Evolutionary conservation across 306 rosid genomes (phyloP), one percentile per base, ranked within the genome.

Genomic region (Quercus cerris): DNA sequence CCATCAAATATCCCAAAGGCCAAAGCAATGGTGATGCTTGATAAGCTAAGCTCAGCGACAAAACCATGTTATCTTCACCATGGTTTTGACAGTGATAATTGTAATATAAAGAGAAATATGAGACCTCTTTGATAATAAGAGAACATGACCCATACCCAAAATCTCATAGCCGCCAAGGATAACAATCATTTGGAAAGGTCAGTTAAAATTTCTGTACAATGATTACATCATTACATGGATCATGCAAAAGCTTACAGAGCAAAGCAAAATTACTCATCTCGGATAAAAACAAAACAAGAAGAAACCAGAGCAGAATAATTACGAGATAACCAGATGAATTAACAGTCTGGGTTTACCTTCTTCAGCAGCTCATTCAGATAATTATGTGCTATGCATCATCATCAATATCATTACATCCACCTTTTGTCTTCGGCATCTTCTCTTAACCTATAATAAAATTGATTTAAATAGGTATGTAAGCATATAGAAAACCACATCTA

Each of bases 271-370:
- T 73, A 80, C 75, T 75, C 88, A 75, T 75, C 83, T 80, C 23
- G 8, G 51, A 5, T 13, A 22, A 19, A 18, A 75, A 9, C 6
- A 70, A 73, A 49, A 78, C 70, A 52, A 70, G 56, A 73, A 64
- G 70, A 57, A 61, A 81, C 78, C 77, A 38, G 75, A 58, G 73
- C 67, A 66, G 76, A 81, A 80, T 83, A 75, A 77, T 75, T 68
- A 20, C 5, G 51, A 52, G 82, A 82, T 63, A 84, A 74, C 90
- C 86, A 77, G 84, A 84, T 78, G 81, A 76, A 83, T 55, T 64
- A 78, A 77, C 90, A 82, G 73, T 81, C 91, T 73, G 78, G 78
- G 85, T 85, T 79, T 79, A 86, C 88, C 89, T 85, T 74, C 88
- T 80, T 83, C 86, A 77, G 85, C 75, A 73, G 84, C 86, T 72